Evolutionary conservation across 2,329 filamentous ascomycete genomes (phyloP).

Genomic region (Hypoxylon sp.): DNA sequence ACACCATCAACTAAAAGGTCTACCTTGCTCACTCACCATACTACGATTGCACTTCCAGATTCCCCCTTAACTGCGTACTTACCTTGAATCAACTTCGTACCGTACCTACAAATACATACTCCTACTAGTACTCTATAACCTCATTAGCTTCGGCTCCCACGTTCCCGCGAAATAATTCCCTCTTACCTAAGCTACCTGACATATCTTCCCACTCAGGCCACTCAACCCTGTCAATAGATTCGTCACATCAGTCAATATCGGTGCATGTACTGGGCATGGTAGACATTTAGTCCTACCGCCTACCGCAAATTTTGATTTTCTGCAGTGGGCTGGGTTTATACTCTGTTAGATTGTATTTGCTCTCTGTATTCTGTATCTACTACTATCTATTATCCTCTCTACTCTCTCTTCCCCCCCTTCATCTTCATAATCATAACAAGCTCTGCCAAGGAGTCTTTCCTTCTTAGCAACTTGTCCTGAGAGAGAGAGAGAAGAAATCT

Average conservation of each 20-base stretch:
- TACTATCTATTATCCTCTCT: too few species aligned
- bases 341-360: slow-evolving; percentile 20
- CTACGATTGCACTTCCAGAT: too few species aligned
- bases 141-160: slow-evolving; percentile 24
- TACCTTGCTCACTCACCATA: too few species aligned
- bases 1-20: too few species aligned
- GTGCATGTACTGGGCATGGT: slow-evolving; percentile 32
- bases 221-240: slow-evolving; percentile 35
- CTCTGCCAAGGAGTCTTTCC: not conserved
- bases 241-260: slow-evolving; percentile 29
- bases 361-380: too few species aligned
- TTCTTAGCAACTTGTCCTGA: slow-evolving; percentile 25
- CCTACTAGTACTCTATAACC: slow-evolving; percentile 5
- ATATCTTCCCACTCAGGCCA: slow-evolving; percentile 27
- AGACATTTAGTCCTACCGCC: slow-evolving; percentile 25
- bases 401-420: not conserved
- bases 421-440: slow-evolving; percentile 3
- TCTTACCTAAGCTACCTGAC: slow-evolving; percentile 27
- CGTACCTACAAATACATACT: too few species aligned
- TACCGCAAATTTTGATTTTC: slow-evolving; percentile 16
- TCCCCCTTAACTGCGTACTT: too few species aligned
- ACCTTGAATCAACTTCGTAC: too few species aligned
- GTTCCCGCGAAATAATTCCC: slow-evolving; percentile 22
- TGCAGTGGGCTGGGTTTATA: slow-evolving; percentile 26
- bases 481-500: slow-evolving; percentile 16